Evolutionary conservation across 2,329 filamentous ascomycete species (phyloP), one percentile per base, ranked within the genome.

Genomic region (Aureobasidium pullulans): DNA sequence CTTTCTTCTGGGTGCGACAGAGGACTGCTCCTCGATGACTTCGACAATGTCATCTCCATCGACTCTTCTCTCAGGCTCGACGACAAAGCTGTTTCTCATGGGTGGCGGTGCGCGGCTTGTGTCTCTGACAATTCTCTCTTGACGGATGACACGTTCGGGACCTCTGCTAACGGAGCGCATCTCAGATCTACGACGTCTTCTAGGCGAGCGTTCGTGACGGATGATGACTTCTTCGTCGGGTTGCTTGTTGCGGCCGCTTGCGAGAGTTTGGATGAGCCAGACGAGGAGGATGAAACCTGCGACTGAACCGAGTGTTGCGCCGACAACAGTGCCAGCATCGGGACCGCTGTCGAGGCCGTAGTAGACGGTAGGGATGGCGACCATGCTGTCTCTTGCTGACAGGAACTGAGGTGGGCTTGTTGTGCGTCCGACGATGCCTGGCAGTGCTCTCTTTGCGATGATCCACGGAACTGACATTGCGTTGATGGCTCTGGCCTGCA

Each of bases 351-450:
- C 71, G 36, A 82, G 73, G 56, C 76, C 75, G 47, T 78, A 76
- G 71, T 88, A 88, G 64, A 82, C 82, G 29, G 81, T 79, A 1
- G 84, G 84, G 65, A 88, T 84, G 62, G 83, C 77, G 60, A 71
- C 72, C 57, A 68, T 67, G 62, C 64, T 63, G 53, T 63, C 57
- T 59, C 60, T 47, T 37, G 52, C 37, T 39, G 34, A 19, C 23
- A 60, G 49, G 34, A 43, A 56, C 2, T 56, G 49, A 7, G 49
- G 46, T 42, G 46, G 47, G 6, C 40, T 52, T 49, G 40, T 46
- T 37, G 44, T 40, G 28, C 52, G 52, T 46, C 52, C 52, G 19
- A 56, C 52, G 16, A 56, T 56, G 19, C 52, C 52, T 37, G 52
- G 52, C 16, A 56, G 40, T 3, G 40, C 40, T 46, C 40, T 56